Evolutionary conservation across 2,329 filamentous ascomycete genomes (phyloP).

Genomic region (Sporothrix pallida): DNA sequence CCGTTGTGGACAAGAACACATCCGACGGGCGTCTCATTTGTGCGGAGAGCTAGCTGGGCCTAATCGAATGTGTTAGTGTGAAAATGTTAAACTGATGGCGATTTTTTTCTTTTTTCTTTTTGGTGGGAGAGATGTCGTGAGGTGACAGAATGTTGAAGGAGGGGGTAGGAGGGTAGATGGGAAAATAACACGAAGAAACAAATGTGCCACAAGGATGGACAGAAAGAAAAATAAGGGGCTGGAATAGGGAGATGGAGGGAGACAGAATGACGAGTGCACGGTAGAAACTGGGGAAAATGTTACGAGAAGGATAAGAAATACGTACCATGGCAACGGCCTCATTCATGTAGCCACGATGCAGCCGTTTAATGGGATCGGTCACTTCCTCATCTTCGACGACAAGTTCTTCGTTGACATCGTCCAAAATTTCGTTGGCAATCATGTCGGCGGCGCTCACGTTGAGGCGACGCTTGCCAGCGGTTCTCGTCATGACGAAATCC

Average conservation of each 20-base stretch:
- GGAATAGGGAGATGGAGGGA: neutral
- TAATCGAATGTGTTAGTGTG: conserved; percentile 45
- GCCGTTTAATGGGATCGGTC: conserved; percentile 39
- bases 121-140: too few relatives aligned
- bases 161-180: too few relatives aligned
- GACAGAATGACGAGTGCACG: neutral
- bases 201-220: neutral
- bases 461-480: conserved; percentile 38
- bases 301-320: conserved; percentile 29
- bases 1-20: conserved; percentile 88
- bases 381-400: conserved; percentile 43
- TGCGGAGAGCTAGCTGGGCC: conserved; percentile 83
- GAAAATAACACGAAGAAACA: too few relatives aligned
- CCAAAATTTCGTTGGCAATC: conserved; percentile 39
- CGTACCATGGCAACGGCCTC: conserved; percentile 85
- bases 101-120: too few relatives aligned
- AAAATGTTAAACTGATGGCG: too few relatives aligned
- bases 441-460: conserved; percentile 38
- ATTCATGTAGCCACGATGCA: conserved; percentile 72
- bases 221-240: neutral
- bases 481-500: conserved; percentile 39
- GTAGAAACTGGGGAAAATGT: neutral
- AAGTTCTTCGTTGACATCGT: conserved; percentile 43
- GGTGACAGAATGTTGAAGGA: too few relatives aligned
- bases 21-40: conserved; percentile 93